These are phyloP conservation scores for Ulmus americana DNA, from an alignment of 331 rosid genomes.

Conservation along the genomic window DNA sequence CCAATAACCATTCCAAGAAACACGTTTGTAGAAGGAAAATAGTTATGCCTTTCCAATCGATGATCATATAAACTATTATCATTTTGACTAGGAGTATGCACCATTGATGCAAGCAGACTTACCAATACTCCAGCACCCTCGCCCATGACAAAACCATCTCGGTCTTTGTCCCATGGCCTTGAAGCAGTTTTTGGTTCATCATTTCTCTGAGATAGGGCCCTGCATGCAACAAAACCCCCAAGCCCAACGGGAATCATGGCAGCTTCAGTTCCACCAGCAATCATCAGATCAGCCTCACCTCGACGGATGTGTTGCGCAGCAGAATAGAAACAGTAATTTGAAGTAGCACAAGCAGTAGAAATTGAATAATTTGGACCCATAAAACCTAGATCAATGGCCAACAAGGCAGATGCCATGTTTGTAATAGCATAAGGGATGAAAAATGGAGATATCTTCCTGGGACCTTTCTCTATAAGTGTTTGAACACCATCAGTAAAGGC, in stretches of 20 bases:
- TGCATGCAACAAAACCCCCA: slow-evolving; percentile 93
- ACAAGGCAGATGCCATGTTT: slow-evolving; percentile 93
- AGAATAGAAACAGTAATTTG: slow-evolving; percentile 88
- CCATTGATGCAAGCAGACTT: slow-evolving; percentile 24
- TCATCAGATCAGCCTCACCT: slow-evolving; percentile 94
- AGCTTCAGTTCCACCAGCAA: slow-evolving; percentile 98
- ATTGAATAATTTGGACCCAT: slow-evolving; percentile 96
- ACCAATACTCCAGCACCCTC: slow-evolving; percentile 97
- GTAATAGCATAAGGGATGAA: slow-evolving; percentile 91
- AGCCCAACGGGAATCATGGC: slow-evolving; percentile 87
- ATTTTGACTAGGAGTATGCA: slow-evolving; percentile 2
- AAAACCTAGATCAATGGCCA: slow-evolving; percentile 81
- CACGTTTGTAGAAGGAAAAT: not conserved
- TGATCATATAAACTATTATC: not conserved
- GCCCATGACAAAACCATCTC: slow-evolving; percentile 99
- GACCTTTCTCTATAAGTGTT: slow-evolving; percentile 70
- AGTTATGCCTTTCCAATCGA: not conserved
- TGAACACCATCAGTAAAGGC: slow-evolving; percentile 83
- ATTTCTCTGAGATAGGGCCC: slow-evolving; percentile 92
- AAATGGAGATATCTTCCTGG: slow-evolving; percentile 79
- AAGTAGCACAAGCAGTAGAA: slow-evolving; percentile 96
- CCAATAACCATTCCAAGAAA: slow-evolving; percentile 1
- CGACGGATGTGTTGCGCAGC: slow-evolving; percentile 97
- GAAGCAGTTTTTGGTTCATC: slow-evolving; percentile 97
- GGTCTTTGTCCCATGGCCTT: slow-evolving; percentile 91